These are phyloP conservation scores for Petrea volubilis DNA, from an alignment of 257 asterid species.

Conservation along the genomic window DNA sequence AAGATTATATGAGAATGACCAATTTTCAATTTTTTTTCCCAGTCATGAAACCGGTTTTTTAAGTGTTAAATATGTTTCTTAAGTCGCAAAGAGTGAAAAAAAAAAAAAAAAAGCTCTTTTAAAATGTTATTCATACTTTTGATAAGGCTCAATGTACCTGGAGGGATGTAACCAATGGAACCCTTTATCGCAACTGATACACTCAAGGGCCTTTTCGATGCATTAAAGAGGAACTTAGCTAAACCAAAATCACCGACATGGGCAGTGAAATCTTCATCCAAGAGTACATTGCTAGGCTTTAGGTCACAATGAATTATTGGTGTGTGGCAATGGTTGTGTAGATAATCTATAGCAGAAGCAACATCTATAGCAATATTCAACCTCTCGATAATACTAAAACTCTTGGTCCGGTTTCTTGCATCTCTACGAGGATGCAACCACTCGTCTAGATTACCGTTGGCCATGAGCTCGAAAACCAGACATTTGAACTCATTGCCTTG, in stretches of 20 bases:
- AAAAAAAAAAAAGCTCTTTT: no score
- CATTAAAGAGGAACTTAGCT: constrained; percentile 33
- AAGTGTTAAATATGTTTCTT: no score
- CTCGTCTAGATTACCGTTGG: constrained; percentile 25
- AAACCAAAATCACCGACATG: constrained; percentile 48
- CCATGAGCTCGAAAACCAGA: constrained; percentile 37
- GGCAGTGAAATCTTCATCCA: constrained; percentile 22
- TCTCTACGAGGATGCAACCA: constrained; percentile 13
- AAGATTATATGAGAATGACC: no score
- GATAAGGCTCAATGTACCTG: constrained; percentile 31
- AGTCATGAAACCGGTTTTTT: no score
- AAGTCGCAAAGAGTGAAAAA: no score
- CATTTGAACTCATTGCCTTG: constrained; percentile 37
- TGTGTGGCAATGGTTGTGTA: constrained; percentile 25
- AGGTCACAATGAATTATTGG: constrained; percentile 19
- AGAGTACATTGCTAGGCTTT: constrained; percentile 14
- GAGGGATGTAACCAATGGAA: constrained; percentile 41
- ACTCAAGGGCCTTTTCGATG: neutral
- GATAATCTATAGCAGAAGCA: constrained; percentile 43
- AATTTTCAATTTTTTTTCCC: no score
- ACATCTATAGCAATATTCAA: constrained; percentile 40
- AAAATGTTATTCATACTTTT: no score
- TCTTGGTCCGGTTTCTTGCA: neutral
- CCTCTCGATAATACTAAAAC: constrained; percentile 21
- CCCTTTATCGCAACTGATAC: constrained; percentile 28